Conservation (phyloP, 148 eudicot genomes). For the Rhododendron griersonianum region DNA sequence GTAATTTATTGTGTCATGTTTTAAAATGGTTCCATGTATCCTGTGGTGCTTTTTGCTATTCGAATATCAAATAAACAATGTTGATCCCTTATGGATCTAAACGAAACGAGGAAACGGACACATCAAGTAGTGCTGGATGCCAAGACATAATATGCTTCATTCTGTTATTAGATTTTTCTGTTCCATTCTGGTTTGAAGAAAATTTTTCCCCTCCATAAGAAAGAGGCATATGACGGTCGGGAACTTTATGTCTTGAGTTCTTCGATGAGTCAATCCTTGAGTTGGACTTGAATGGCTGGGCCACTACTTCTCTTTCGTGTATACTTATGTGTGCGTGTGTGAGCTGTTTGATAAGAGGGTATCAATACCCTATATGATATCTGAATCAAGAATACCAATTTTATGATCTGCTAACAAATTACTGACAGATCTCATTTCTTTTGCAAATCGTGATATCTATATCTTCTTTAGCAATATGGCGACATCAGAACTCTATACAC, state of each 20-base stretch:
- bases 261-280: background rate
- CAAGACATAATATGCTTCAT: background rate
- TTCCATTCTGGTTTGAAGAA: background rate
- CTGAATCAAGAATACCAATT: background rate
- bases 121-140: background rate
- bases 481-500: slow-evolving; percentile 89
- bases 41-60: background rate
- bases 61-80: background rate
- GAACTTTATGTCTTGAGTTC: background rate
- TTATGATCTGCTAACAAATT: background rate
- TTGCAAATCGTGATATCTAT: background rate
- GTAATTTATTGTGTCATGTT: background rate
- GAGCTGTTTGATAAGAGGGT: background rate
- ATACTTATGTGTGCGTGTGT: background rate
- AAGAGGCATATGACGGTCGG: background rate
- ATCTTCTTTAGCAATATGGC: slow-evolving; percentile 72
- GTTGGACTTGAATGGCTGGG: background rate
- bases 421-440: background rate
- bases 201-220: background rate
- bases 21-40: background rate
- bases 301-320: background rate
- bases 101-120: background rate
- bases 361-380: background rate
- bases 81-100: background rate
- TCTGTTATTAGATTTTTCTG: background rate